Conservation (phyloP, 176 grass and related monocot genomes). For the Oryza longistaminata region DNA sequence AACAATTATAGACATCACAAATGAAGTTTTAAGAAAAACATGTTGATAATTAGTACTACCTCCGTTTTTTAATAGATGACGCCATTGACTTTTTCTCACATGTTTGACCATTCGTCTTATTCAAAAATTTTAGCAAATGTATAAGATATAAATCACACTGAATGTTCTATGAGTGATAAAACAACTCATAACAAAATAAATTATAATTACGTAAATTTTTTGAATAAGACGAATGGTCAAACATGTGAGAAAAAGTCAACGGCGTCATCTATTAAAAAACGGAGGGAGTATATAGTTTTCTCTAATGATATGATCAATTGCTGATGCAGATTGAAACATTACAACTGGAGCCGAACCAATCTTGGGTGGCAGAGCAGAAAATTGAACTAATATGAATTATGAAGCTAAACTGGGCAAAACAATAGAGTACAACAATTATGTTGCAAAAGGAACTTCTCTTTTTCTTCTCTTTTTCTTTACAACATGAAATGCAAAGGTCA, state of each 20-base stretch:
- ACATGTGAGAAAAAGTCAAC: too few relatives aligned
- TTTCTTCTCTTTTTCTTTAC: neutral
- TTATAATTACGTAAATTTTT: too few relatives aligned
- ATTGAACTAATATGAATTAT: conserved; percentile 50
- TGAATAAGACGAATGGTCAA: too few relatives aligned
- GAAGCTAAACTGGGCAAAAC: conserved; percentile 17
- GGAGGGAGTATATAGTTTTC: neutral
- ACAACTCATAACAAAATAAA: too few relatives aligned
- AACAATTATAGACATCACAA: neutral
- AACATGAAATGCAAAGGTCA: conserved; percentile 17
- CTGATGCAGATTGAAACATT: conserved; percentile 62
- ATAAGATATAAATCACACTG: too few relatives aligned
- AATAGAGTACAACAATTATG: neutral
- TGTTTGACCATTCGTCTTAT: too few relatives aligned
- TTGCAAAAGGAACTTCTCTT: neutral
- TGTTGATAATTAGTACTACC: neutral
- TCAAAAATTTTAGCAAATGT: too few relatives aligned
- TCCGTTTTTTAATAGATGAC: too few relatives aligned
- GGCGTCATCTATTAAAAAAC: too few relatives aligned
- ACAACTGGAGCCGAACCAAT: conserved; percentile 62
- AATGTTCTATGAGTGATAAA: too few relatives aligned
- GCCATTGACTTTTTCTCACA: too few relatives aligned
- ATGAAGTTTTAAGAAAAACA: neutral
- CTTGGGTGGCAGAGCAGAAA: conserved; percentile 74
- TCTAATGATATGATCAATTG: conserved; percentile 38